Percentiles rank a stretch among this genome's conserved stretches.
phyloP scores from a whole-genome alignment of 1,284 basidiomycete genomes.

The Wolfiporia cocos region DNA sequence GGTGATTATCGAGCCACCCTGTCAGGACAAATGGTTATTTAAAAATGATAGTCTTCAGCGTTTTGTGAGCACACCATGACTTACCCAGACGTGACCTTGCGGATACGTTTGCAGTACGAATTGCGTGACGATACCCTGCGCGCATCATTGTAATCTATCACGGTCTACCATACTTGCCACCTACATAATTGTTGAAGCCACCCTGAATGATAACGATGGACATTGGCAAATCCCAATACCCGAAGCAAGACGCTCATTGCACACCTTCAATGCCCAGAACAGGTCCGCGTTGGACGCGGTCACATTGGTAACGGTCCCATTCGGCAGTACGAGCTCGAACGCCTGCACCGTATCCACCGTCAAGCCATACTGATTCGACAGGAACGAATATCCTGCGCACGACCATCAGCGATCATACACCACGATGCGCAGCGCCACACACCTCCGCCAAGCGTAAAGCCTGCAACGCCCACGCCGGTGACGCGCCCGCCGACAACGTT shows the following conservation, averaged over 20 bases:
- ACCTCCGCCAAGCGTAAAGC: constrained; percentile 44
- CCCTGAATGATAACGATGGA: no score
- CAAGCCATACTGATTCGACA: constrained; percentile 36
- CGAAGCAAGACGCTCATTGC: no score
- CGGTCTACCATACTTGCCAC: constrained; percentile 12
- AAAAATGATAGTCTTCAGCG: no score
- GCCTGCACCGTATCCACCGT: constrained; percentile 36
- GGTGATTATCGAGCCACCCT: constrained; percentile 51
- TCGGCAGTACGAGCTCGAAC: constrained; percentile 35
- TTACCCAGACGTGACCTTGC: constrained; percentile 55
- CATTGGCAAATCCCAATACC: no score
- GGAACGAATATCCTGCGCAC: constrained; percentile 34
- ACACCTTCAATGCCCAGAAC: constrained; percentile 37
- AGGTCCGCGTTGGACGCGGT: constrained; percentile 25
- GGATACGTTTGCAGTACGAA: constrained; percentile 49
- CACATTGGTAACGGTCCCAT: constrained; percentile 29
- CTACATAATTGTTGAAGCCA: constrained; percentile 55
- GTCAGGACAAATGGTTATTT: no score
- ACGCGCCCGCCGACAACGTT: constrained; percentile 43
- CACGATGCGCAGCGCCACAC: constrained; percentile 6
- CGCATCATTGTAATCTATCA: constrained; percentile 21
- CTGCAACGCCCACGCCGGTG: constrained; percentile 35
- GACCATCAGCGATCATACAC: neutral
- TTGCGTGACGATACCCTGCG: constrained; percentile 59
- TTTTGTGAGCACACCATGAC: no score